Base-by-base conservation (phyloP, 805 yeast species). In the Saturnispora besseyi region DNA sequence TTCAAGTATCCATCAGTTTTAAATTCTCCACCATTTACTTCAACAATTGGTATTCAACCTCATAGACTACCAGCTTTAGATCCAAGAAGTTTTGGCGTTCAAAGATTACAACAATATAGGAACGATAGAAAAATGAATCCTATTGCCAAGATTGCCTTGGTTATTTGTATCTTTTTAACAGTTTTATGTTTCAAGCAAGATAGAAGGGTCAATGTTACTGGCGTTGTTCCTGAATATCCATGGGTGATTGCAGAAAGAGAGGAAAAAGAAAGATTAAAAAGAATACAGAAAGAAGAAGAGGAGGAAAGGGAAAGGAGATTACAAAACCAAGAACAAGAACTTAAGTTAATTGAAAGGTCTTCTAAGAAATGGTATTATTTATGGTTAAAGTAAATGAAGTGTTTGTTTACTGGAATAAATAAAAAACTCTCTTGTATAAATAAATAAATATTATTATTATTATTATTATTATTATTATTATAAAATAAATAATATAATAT, bases 101-200 rank as follows among this genome's bases (percentile, higher is more conserved):
- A 69, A 12, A 65, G 87, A 54, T 57, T 66, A 33, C 65, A 63
- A 24, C 70, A 71, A 41, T 65, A 68, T 51, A 74, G 73, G 53
- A 70, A 74, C 50, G 78, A 77, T 58, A 65, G 73, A 12, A 70
- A 70, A 54, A 72, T 82, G 68, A 87, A 83, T 57, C 79, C 82
- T 0, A 69, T 75, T 30, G 76, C 81, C 41, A 78, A 77, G 57
- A 61, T 73, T 12, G 72, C 82, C 31, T 65, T 82, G 2, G 78
- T 78, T 54, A 45, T 75, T 22, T 71, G 78, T 2, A 61, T 72
- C 0, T 54, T 78, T 15, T 68, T 83, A 8, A 66, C 76, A 2
- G 57, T 77, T 46, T 56, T 75, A 38, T 85, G 84, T 7, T 63
- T 78, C 44, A 74, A 73, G 52, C 69, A 82, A 56, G 89, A 83